Evolutionary conservation across 257 asterid species (phyloP), one percentile per base, ranked within the genome.

Genomic region (Primulina tabacum): DNA sequence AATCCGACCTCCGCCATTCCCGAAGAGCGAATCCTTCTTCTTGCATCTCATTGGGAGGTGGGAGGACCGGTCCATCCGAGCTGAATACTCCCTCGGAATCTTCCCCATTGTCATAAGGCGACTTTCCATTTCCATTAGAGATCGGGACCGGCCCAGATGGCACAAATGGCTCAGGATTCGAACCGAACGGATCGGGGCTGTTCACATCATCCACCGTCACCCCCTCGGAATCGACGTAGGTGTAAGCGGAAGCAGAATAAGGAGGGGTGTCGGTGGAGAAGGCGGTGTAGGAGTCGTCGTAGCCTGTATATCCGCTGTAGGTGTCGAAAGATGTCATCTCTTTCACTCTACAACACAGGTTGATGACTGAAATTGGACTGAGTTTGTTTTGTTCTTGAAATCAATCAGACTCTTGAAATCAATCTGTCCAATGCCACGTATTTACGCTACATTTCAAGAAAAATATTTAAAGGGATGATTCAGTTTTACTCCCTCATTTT

Each of bases 1-100:
- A 72, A 82, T 14, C 89, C 76, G 33, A 89, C 96, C 96, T 84
- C 69, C 96, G 86, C 98, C 98, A 92, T 75, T 92, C 96, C 16
- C 92, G 92, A 78, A 92, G 90, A 64, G 87, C 96, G 68, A 73
- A 82, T 62, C 96, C 94, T 82, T 92, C 92, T 57, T 92, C 98
- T 17, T 78, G 94, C 95, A 90, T 86, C 74, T 88, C 92, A 76
- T 52, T 72, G 26, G 95, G 95, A 71, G 97, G 95, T 55, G 91
- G 97, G 50, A 92, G 97, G 50, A 88, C 71, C 62, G 97, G 88
- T 7, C 97, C 97, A 64, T 86, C 97, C 29, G 95, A 87, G 78
- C 88, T 85, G 80, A 89, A 92, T 28, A 92, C 40, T 24, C 87
- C 96, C 62, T 89, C 94, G 35, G 87, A 66, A 79, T 82, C 95